Conservation (phyloP, 2,329 filamentous ascomycete species). For the Alternaria atra region DNA sequence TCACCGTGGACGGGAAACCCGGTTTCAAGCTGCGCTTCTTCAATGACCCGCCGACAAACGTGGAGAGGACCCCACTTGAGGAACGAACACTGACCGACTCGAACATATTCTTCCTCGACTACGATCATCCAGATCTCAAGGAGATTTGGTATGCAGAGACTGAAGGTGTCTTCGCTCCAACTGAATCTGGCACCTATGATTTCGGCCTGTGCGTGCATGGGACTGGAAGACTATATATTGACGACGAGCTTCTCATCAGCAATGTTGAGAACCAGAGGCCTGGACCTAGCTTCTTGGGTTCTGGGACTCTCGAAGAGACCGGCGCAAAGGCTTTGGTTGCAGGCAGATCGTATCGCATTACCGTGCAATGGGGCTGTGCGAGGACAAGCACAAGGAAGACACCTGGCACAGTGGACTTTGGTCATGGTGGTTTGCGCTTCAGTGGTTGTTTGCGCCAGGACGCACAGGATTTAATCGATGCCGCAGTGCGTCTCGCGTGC, state of each 20-base stretch:
- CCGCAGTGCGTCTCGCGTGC: neutral
- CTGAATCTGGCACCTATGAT: slow-evolving; percentile 15
- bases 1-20: neutral
- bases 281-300: neutral
- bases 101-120: neutral
- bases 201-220: slow-evolving; percentile 25
- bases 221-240: slow-evolving; percentile 47
- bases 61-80: neutral
- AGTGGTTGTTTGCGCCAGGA: slow-evolving; percentile 38
- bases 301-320: neutral
- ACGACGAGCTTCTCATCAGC: slow-evolving; percentile 15
- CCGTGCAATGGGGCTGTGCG: neutral
- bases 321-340: neutral
- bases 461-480: slow-evolving; percentile 32
- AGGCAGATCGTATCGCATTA: neutral
- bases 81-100: neutral
- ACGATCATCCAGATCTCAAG: neutral
- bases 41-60: neutral
- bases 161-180: slow-evolving; percentile 3
- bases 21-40: neutral
- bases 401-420: neutral
- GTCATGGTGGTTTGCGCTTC: neutral
- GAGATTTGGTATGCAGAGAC: neutral
- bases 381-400: neutral
- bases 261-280: neutral